Conservation (phyloP, 495 filamentous ascomycete species). For the Penicillium canariense region DNA sequence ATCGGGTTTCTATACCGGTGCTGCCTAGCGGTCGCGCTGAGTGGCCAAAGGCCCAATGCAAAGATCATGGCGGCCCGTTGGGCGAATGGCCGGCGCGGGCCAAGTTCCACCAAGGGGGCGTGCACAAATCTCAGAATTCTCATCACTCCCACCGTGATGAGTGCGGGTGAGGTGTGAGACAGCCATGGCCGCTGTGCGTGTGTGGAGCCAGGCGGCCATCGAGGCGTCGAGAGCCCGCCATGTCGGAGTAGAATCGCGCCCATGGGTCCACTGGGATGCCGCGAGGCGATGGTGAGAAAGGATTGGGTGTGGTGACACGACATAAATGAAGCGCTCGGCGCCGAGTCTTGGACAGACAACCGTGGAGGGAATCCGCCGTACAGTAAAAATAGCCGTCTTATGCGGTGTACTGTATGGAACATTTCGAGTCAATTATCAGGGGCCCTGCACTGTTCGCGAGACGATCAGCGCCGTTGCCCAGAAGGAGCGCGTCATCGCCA, state of each 20-base stretch:
- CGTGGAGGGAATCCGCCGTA: no score
- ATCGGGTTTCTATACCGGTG: no score
- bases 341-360: neutral
- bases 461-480: constrained; percentile 7
- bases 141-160: no score
- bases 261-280: neutral
- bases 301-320: neutral
- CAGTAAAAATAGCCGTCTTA: no score
- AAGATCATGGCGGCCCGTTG: no score
- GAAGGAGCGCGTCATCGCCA: constrained; percentile 16
- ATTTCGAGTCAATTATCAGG: neutral
- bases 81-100: no score
- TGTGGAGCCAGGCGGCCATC: neutral
- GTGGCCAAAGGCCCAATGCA: no score
- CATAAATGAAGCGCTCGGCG: neutral
- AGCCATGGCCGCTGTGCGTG: neutral
- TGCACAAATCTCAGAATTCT: no score
- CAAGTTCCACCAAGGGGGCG: no score
- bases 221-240: neutral
- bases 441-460: neutral
- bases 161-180: neutral
- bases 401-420: neutral
- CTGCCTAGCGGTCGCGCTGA: no score
- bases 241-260: neutral
- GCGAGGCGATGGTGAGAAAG: neutral